Base-by-base conservation (phyloP, 345 rosid genomes). In the Gossypium herbaceum region DNA sequence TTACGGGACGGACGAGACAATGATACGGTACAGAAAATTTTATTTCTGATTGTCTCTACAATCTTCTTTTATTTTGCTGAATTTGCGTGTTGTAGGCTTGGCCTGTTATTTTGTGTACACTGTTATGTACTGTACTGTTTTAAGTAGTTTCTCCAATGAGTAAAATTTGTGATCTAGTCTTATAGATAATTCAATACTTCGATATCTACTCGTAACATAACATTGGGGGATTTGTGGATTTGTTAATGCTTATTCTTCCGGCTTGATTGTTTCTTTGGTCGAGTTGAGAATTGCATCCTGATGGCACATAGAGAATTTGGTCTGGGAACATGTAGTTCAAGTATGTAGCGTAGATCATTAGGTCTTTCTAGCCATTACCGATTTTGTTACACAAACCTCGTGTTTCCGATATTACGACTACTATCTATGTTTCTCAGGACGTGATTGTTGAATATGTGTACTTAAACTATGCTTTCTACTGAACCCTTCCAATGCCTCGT, bases 61-160 rank as follows among this genome's bases (percentile, higher is more conserved):
- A 9, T 56, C 60, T 56, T 12, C 10, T 6, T 52, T 56, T 56
- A 56, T 20, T 2, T 56, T 9, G 25, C 60, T 56, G 25, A 56
- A 56, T 56, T 20, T 56, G 60, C 27, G 9, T 19, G 60, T 56
- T 19, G 60, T 56, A 56, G 60, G 71, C 12, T 76, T 66, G 76
- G 71, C 58, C 25, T 79, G 79, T 61, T 83, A 24, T 60, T 44
- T 73, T 60, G 45, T 56, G 56, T 16, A 52, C 56, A 56, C 27
- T 56, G 60, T 56, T 47, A 41, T 22, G 63, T 57, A 16, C 25
- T 11, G 58, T 57, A 60, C 73, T 69, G 22, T 34, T 60, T 59
- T 25, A 22, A 25, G 58, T 47, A 73, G 59, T 61, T 73, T 44
- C 44, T 61, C n/a, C 67, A 22, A 58, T 24, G 43, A 12, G 39